Evolutionary conservation across 495 filamentous ascomycete genomes (phyloP), one percentile per base, ranked within the genome.

Genomic region (Coniosporium apollinis): DNA sequence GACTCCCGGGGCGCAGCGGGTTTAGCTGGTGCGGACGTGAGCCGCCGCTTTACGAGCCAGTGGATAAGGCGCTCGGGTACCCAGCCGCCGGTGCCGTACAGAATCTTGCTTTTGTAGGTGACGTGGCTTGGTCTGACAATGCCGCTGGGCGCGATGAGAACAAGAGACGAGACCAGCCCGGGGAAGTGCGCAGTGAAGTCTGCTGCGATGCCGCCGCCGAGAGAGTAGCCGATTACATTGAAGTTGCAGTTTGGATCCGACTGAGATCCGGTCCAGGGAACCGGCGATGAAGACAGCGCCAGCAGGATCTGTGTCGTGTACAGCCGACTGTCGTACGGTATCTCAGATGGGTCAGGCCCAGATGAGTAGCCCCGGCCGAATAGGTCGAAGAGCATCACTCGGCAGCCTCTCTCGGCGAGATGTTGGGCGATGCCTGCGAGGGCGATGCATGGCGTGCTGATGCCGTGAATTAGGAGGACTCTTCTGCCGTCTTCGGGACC

Each of bases 401-500:
- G 67, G 49, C 78, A 92, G 3, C 82, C 83, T 15, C 65, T 67
- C 32, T 76, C 63, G 11, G 74, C 80, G 16, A 94, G 62, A 9
- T 62, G 66, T 50, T 77, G 61, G 24, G 84, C 76, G 22, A 92
- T 45, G 24, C 64, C 63, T 25, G 70, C 68, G 2, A 91, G 60
- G 3, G 82, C 69, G 44, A 80, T 65, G 53, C 77, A 79, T 2
- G 87, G 80, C 1, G 80, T 96, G 33, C 70, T 78, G 47, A 92
- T 91, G 19, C 87, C 87, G 50, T 92, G 86, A 15, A 94, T 57
- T 16, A 93, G 58, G 22, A 94, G 46, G 1, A 92, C 78, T 49
- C 84, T 93, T 15, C 65, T 58, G 3, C 85, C 86, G 33, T 70
- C 53, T 37, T 75, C 69, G n/a, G 83, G 83, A 6, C 87, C 87